These are phyloP conservation scores for Ambrosia trifida DNA, from an alignment of 129 eudicot species.

Conservation along the genomic window DNA sequence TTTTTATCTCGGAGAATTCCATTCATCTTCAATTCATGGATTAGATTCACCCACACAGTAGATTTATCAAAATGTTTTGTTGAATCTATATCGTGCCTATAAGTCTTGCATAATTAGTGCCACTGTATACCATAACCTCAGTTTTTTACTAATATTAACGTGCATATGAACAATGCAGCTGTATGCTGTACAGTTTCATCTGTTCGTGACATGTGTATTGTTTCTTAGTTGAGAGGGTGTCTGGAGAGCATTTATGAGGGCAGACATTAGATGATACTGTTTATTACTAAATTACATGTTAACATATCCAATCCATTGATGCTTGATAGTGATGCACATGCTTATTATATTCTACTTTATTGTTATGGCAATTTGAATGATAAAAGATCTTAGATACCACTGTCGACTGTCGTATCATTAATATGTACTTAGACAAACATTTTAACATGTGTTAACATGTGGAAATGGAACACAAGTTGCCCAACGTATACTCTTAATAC, in stretches of 20 bases:
- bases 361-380: background rate
- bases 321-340: slow-evolving; percentile 1
- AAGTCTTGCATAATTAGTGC: background rate
- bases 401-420: background rate
- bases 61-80: background rate
- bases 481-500: no score
- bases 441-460: background rate
- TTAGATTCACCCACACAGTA: background rate
- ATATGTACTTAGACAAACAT: slow-evolving; percentile 8
- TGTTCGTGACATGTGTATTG: slow-evolving; percentile 81
- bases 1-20: no score
- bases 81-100: slow-evolving; percentile 1
- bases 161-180: slow-evolving; percentile 53
- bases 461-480: no score
- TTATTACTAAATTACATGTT: slow-evolving; percentile 18
- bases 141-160: no score
- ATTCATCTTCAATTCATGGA: background rate
- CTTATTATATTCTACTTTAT: background rate
- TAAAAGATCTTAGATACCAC: slow-evolving; percentile 6
- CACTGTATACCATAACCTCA: no score
- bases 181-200: slow-evolving; percentile 97
- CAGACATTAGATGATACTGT: slow-evolving; percentile 62
- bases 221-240: slow-evolving; percentile 94
- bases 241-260: slow-evolving; percentile 94
- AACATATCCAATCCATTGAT: slow-evolving; percentile 10